Conservation (phyloP, 495 filamentous ascomycete genomes). For the Penicillium atrosanguineum region DNA sequence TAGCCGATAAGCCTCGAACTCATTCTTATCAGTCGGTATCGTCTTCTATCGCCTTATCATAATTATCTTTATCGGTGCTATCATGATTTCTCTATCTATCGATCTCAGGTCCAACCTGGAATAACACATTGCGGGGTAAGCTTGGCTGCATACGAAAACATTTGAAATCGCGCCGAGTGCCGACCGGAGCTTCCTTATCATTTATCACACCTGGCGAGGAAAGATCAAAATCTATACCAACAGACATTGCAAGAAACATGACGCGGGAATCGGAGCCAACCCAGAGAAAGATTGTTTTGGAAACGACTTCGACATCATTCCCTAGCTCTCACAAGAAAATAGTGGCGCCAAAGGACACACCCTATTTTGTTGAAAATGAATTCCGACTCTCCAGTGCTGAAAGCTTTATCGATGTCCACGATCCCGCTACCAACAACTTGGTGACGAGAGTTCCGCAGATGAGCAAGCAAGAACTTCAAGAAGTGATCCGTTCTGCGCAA, state of each 20-base stretch:
- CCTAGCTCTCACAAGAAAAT: background rate
- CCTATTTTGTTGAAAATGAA: background rate
- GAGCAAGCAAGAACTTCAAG: conserved; percentile 3
- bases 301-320: background rate
- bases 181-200: background rate
- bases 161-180: background rate
- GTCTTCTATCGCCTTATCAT: background rate
- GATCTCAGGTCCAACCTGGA: background rate
- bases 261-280: background rate
- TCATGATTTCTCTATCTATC: background rate
- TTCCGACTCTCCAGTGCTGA: background rate
- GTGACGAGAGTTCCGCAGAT: conserved; percentile 6
- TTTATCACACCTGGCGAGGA: background rate
- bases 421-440: conserved; percentile 12
- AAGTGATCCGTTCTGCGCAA: conserved; percentile 1
- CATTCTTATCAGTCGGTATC: background rate
- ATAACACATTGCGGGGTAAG: background rate
- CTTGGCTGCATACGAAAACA: too few relatives aligned
- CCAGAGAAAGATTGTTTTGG: background rate
- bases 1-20: too few relatives aligned
- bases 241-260: background rate
- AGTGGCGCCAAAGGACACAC: background rate
- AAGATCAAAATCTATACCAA: background rate
- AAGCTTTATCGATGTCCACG: conserved; percentile 25
- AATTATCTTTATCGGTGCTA: background rate